Base-by-base conservation (phyloP, 257 asterid genomes). In the Rhazya stricta region DNA sequence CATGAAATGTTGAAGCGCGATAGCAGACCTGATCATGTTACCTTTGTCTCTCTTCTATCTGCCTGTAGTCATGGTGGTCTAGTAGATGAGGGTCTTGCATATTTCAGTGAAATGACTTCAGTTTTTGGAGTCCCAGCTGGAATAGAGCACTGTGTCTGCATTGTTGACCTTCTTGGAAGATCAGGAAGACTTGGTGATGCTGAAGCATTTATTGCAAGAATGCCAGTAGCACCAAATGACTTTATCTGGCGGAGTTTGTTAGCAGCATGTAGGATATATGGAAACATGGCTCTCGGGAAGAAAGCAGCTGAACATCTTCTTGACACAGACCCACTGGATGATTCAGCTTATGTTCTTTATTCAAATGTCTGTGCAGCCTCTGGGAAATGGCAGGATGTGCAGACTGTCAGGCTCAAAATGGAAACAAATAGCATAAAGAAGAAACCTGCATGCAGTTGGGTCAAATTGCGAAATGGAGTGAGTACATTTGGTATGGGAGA, bases 1-100 rank as follows among this genome's bases (percentile, higher is more conserved):
- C 87, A 84, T 19, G 90, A 91, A 72, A 89, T 93, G 97, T 84
- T 89, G 41, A 81, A 78, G 80, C 82, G 79, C 6, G 90, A 88
- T 37, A 72, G 82, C 19, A 84, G 83, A 57, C 98, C 97, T 12
- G 86, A 88, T 78, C 94, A 89, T 71, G 94, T 91, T 80, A 91
- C 97, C n/a, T 93, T 91, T 65, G 97, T 93, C 81, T 86, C 97
- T 48, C 96, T 93, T 78, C 75, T 93, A 77, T 93, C 98, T 2
- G 97, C 98, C 1, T 92, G 97, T 70, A 92, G 94, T 86, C 98
- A 92, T 68, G 96, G 96, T 7, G 98, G 98, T 67, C 81, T 91
- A 61, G 97, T 91, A 29, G 88, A 86, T 4, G 97, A 93, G 77
- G 98, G 98, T 74, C 93, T 91, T 37, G 69, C 65, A n/a, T 88